Evolutionary conservation across 2,329 filamentous ascomycete species (phyloP), one percentile per base, ranked within the genome.

Genomic region (Stylonectria norvegica): DNA sequence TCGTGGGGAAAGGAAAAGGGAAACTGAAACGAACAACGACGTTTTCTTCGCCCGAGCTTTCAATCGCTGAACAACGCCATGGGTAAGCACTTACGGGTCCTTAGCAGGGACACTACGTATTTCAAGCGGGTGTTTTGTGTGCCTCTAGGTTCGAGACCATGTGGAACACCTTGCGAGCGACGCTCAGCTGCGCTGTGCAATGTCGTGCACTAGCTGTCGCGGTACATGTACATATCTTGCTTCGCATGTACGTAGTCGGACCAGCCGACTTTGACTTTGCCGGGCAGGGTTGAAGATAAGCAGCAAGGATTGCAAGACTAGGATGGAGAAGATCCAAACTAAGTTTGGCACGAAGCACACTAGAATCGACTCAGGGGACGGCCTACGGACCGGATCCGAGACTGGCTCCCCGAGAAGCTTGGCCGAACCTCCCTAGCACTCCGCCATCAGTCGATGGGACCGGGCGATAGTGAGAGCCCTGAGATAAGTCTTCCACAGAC

Each of bases 371-470:
- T 25, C 22, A 25, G 9, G 18, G 11, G 29, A 12, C 20, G 29
- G 11, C 29, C n/a, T 12, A 16, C 37, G 37, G 37, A 16, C 37
- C 37, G 37, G 18, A 6, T 33, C 36, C 36, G 36, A 20, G 12
- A 20, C 37, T 27, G 20, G 37, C 23, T 34, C 29, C 20, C 36
- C 49, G 27, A 17, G 49, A 49, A 18, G 22, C 46, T 50, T 28
- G 49, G 43, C 46, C 25, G 50, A 42, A 42, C 36, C 49, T 52
- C 12, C 7, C 22, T 45, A 38, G 30, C 25, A 25, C 30, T 15
- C 27, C n/a, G 8, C 20, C 5, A 23, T 45, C 43, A 40, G 38
- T 41, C 40, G 43, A 52, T 42, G 27, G n/a, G n/a, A n/a, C n/a
- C n/a, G n/a, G n/a, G n/a, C n/a, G n/a, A n/a, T n/a, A n/a, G 23